Conservation (phyloP, 169 alveolate genomes). For the Plasmodium relictum region DNA sequence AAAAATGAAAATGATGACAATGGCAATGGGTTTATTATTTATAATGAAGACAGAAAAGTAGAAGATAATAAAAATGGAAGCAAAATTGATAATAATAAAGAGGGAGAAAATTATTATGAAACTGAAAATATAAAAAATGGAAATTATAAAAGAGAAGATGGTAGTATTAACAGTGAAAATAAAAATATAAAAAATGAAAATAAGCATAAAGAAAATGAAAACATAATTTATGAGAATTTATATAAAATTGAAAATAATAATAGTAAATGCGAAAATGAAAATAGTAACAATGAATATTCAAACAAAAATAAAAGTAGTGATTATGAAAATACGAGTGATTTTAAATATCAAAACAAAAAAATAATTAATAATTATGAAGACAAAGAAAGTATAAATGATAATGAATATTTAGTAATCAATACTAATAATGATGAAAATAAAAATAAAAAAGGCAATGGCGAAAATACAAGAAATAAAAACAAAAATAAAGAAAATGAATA, state of each 20-base stretch:
- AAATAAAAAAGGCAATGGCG: not conserved
- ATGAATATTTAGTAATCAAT: conserved; percentile 1
- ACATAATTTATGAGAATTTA: no score
- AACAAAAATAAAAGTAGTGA: no score
- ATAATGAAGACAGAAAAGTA: not conserved
- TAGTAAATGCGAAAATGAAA: no score
- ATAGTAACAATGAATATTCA: no score
- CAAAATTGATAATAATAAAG: not conserved
- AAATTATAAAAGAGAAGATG: not conserved
- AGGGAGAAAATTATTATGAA: not conserved
- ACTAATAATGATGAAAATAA: not conserved
- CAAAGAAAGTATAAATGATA: not conserved
- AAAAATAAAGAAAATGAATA: not conserved
- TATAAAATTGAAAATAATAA: no score
- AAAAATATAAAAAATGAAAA: not conserved
- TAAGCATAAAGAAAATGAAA: not conserved
- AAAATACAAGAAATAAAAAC: not conserved
- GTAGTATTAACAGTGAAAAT: not conserved
- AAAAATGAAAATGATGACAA: not conserved
- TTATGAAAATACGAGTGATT: no score
- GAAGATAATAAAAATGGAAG: not conserved
- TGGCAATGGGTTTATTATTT: not conserved
- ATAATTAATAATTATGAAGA: not conserved
- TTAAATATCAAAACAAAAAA: no score
- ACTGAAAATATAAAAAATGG: not conserved